These are phyloP conservation scores for Solanum arcanum DNA, from an alignment of 257 asterid species.

Conservation along the genomic window DNA sequence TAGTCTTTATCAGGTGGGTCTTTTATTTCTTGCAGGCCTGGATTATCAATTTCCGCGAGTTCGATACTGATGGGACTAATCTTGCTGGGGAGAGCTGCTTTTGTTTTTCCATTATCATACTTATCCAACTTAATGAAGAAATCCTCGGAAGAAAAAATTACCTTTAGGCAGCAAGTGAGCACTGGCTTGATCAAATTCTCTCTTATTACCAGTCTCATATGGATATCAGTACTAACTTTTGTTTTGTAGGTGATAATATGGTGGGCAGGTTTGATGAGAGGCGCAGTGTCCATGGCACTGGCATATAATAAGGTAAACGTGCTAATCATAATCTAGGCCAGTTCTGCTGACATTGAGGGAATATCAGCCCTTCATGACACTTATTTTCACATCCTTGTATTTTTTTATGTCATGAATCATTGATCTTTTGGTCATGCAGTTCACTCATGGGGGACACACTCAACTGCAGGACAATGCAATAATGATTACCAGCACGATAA, in stretches of 20 bases:
- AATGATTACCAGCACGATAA: slow-evolving; percentile 37
- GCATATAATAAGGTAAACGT: slow-evolving; percentile 29
- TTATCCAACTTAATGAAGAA: slow-evolving; percentile 26
- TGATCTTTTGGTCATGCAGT: slow-evolving; percentile 10
- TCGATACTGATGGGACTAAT: slow-evolving; percentile 22
- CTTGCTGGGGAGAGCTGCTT: slow-evolving; percentile 30
- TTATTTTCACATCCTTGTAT: not conserved
- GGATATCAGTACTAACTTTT: not conserved
- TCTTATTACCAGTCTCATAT: not conserved
- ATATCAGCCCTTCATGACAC: not conserved
- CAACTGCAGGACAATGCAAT: slow-evolving; percentile 18
- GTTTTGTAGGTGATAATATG: slow-evolving; percentile 24
- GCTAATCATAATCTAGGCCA: not conserved
- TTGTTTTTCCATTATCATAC: slow-evolving; percentile 31
- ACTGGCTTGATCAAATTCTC: not conserved
- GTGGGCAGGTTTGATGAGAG: slow-evolving; percentile 43
- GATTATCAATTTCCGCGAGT: slow-evolving; percentile 22
- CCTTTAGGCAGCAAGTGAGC: slow-evolving; percentile 25
- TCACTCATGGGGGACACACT: slow-evolving; percentile 20
- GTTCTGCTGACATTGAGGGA: not conserved
- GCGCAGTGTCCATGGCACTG: slow-evolving; percentile 35
- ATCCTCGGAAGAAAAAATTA: slow-evolving; percentile 9
- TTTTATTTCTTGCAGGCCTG: slow-evolving; percentile 17
- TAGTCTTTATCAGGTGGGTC: not conserved
- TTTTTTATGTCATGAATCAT: not conserved